Conservation (phyloP, 495 filamentous ascomycete genomes). For the Penicillium ochrochloron region DNA sequence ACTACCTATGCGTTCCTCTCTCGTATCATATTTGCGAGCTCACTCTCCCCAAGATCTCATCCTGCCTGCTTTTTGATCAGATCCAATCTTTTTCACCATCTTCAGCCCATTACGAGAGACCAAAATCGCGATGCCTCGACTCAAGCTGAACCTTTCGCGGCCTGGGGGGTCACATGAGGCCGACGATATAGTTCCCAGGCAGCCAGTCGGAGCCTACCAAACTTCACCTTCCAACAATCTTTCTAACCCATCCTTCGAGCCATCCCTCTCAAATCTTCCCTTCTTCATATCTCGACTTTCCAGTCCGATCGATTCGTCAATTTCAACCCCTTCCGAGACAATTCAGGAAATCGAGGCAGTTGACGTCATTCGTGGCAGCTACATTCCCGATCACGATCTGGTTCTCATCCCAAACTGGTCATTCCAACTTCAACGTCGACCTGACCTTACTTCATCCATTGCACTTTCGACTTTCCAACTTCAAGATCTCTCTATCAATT, state of each 20-base stretch:
- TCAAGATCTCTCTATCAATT: background rate
- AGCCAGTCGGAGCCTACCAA: background rate
- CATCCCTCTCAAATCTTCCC: background rate
- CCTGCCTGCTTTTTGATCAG: background rate
- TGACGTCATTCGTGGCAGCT: conserved; percentile 12
- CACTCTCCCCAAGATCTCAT: background rate
- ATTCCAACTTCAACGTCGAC: background rate
- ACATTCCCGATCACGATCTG: conserved; percentile 10
- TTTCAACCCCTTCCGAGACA: background rate
- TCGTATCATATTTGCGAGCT: background rate
- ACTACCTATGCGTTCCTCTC: background rate
- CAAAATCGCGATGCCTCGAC: background rate
- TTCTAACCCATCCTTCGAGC: background rate
- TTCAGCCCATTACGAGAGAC: background rate
- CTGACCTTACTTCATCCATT: background rate
- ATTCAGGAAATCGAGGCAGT: background rate
- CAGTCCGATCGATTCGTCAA: background rate
- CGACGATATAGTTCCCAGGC: background rate
- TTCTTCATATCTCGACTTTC: background rate
- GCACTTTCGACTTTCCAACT: background rate
- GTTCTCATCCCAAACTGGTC: conserved; percentile 3
- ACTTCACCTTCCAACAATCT: background rate
- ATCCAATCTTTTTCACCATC: background rate
- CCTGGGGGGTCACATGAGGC: background rate
- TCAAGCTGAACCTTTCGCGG: background rate